Conservation (phyloP, 805 yeast genomes). For the Candida boleticola region DNA sequence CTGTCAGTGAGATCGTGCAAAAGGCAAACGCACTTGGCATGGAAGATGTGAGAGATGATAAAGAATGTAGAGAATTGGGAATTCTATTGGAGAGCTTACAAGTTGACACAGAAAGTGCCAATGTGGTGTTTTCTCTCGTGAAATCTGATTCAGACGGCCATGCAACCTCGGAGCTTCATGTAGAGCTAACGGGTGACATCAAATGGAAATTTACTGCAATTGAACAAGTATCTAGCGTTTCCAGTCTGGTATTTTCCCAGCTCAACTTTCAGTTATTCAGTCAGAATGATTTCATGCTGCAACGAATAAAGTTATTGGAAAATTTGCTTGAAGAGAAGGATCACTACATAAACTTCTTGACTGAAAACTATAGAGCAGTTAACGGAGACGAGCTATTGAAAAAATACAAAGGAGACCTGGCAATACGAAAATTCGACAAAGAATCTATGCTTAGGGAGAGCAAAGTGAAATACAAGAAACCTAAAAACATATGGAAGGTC, state of each 20-base stretch:
- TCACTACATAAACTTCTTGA: conserved; percentile 28
- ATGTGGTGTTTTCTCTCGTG: background rate
- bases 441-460: conserved; percentile 1
- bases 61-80: conserved; percentile 8
- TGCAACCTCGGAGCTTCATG: background rate
- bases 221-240: conserved; percentile 5
- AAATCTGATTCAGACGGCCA: background rate
- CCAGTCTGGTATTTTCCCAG: conserved; percentile 16
- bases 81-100: background rate
- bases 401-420: conserved; percentile 17
- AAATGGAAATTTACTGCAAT: conserved; percentile 21
- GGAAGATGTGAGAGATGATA: conserved; percentile 20
- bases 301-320: conserved; percentile 19
- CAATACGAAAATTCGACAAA: conserved; percentile 14
- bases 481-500: conserved; percentile 2
- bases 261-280: conserved; percentile 21
- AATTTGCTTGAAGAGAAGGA: conserved; percentile 25
- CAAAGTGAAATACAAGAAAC: conserved; percentile 2
- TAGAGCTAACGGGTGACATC: conserved; percentile 8
- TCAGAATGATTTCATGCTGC: conserved; percentile 17
- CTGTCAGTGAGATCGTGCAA: conserved; percentile 11
- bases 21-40: conserved; percentile 25
- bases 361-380: conserved; percentile 32
- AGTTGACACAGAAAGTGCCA: background rate
- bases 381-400: conserved; percentile 34